These are phyloP conservation scores for Pseudocercospora cruenta DNA, from an alignment of 2,329 filamentous ascomycete species.

Conservation along the genomic window DNA sequence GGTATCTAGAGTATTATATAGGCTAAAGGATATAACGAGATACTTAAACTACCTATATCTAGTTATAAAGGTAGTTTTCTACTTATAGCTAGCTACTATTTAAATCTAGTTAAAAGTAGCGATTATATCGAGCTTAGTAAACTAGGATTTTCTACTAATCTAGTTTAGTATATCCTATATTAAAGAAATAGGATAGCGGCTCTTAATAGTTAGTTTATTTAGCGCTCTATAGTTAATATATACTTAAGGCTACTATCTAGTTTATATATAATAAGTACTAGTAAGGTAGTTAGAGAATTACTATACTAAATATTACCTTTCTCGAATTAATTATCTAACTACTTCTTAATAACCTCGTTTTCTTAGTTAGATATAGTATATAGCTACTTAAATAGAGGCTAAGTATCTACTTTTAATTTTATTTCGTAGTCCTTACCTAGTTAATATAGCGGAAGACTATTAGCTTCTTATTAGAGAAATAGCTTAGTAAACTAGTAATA, in stretches of 20 bases:
- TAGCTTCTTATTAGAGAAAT: background rate
- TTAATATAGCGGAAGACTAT: background rate
- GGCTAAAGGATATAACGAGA: slow-evolving; percentile 32
- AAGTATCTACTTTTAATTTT: too few species aligned
- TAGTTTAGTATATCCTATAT: slow-evolving; percentile 31
- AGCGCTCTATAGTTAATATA: too few species aligned
- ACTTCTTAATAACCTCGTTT: slow-evolving; percentile 28
- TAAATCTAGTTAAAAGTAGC: slow-evolving; percentile 32
- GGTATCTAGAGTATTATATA: slow-evolving; percentile 29
- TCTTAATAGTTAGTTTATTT: slow-evolving; percentile 26
- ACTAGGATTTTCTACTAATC: slow-evolving; percentile 25
- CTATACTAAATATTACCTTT: too few species aligned
- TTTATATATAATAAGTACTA: too few species aligned
- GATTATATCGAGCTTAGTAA: slow-evolving; percentile 32
- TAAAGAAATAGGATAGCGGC: slow-evolving; percentile 32
- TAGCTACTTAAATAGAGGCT: background rate
- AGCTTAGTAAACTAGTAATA: background rate
- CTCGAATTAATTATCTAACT: slow-evolving; percentile 19
- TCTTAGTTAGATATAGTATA: slow-evolving; percentile 30
- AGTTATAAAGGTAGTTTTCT: slow-evolving; percentile 27
- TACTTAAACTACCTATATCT: slow-evolving; percentile 33
- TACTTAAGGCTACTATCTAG: too few species aligned
- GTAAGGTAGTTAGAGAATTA: too few species aligned
- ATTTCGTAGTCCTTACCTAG: background rate
- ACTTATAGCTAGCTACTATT: slow-evolving; percentile 28